These are phyloP conservation scores for Canariomyces notabilis DNA, from an alignment of 2,329 filamentous ascomycete genomes.

Conservation along the genomic window DNA sequence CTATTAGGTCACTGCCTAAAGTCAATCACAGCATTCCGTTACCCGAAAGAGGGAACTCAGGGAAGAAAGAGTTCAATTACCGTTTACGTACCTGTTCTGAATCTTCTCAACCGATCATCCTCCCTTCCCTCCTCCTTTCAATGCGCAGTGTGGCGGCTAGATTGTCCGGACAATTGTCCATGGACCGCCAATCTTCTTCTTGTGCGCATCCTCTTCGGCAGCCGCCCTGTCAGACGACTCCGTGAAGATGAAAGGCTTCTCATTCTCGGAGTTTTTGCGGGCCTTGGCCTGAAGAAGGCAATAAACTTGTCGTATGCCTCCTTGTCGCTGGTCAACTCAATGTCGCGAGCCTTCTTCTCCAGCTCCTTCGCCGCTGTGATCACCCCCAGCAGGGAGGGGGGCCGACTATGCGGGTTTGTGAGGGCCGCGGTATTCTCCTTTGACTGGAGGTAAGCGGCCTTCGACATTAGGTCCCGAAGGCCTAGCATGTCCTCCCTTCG, in stretches of 20 bases:
- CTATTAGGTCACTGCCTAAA: too few species aligned
- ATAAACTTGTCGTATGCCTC: background rate
- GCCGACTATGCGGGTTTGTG: background rate
- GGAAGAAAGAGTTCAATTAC: too few species aligned
- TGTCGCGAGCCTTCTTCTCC: background rate
- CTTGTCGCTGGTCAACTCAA: background rate
- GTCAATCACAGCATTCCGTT: too few species aligned
- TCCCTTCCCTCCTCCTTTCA: too few species aligned
- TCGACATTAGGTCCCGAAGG: background rate
- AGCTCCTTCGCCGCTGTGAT: conserved; percentile 1
- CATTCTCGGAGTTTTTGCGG: background rate
- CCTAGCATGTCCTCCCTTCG: background rate
- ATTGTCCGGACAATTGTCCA: background rate
- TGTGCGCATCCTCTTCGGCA: background rate
- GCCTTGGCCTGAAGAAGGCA: too few species aligned
- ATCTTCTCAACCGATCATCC: too few species aligned
- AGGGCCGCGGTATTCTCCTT: background rate
- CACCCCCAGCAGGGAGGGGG: conserved; percentile 1
- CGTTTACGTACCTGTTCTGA: too few species aligned
- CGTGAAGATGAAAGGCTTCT: background rate
- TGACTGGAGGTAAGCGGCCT: background rate
- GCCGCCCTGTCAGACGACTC: background rate
- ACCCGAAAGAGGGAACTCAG: too few species aligned
- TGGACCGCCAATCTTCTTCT: background rate
- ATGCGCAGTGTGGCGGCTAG: too few species aligned